Evolutionary conservation across 805 yeast genomes (phyloP).

Genomic region (Myxozyma sirexii): DNA sequence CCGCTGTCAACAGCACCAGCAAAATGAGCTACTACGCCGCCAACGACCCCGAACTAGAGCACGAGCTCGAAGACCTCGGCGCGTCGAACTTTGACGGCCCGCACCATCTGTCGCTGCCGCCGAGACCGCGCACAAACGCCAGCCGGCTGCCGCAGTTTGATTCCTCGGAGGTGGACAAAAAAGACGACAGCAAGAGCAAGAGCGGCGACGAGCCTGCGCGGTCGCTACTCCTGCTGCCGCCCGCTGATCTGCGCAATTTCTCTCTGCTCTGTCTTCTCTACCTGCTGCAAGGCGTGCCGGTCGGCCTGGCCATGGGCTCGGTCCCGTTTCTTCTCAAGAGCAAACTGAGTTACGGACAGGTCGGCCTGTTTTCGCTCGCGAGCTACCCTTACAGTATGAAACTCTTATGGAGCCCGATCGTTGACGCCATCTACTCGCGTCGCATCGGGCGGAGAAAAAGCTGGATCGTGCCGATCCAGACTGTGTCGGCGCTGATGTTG

Average conservation of each 20-base stretch:
- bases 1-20: not conserved
- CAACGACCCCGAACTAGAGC: constrained; percentile 14
- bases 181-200: not conserved
- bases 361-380: constrained; percentile 88
- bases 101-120: constrained; percentile 29
- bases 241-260: constrained; percentile 72
- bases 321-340: constrained; percentile 87
- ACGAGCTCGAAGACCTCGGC: constrained; percentile 30
- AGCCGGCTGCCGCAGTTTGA: constrained; percentile 21
- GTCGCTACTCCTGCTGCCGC: constrained; percentile 37
- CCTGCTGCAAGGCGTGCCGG: constrained; percentile 93
- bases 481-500: constrained; percentile 56
- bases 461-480: constrained; percentile 94
- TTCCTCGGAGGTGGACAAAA: not conserved
- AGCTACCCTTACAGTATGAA: constrained; percentile 94
- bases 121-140: constrained; percentile 17
- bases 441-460: constrained; percentile 79
- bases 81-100: constrained; percentile 32
- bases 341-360: constrained; percentile 79
- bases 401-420: constrained; percentile 93
- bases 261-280: constrained; percentile 71
- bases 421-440: constrained; percentile 76
- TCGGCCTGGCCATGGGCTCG: constrained; percentile 93
- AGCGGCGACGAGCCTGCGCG: constrained; percentile 13
- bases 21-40: not conserved